phyloP scores from a whole-genome alignment of 1,139 yeast genomes.

The Pichia sp. region DNA sequence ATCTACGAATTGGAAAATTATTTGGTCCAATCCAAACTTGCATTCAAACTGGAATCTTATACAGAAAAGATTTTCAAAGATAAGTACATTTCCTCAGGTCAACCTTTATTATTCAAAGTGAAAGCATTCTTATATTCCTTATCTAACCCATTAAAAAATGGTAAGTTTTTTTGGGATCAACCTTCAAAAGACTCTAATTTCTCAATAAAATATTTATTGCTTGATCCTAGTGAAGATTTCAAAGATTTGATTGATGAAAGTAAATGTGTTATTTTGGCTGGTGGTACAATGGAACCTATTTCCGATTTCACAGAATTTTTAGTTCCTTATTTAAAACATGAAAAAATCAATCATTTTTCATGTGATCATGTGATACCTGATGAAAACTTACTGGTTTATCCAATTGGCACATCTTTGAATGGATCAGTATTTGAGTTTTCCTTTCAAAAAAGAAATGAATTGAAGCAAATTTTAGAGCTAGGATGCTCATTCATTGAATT shows the following conservation, averaged over 20 bases:
- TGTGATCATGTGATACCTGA: slow-evolving; percentile 86
- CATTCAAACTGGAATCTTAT: slow-evolving; percentile 76
- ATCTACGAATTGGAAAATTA: slow-evolving; percentile 60
- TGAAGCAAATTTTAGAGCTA: slow-evolving; percentile 38
- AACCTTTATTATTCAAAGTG: slow-evolving; percentile 60
- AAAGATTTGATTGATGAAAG: slow-evolving; percentile 57
- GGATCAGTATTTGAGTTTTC: slow-evolving; percentile 36
- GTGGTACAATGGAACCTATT: slow-evolving; percentile 96
- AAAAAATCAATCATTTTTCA: slow-evolving; percentile 45
- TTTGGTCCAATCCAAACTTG: slow-evolving; percentile 61
- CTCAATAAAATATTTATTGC: slow-evolving; percentile 56
- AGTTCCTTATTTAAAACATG: slow-evolving; percentile 47
- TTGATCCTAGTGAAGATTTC: slow-evolving; percentile 75
- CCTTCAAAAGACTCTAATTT: slow-evolving; percentile 22
- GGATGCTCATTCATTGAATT: slow-evolving; percentile 44
- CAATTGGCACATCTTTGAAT: slow-evolving; percentile 28
- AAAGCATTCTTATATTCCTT: slow-evolving; percentile 57
- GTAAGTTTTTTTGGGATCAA: slow-evolving; percentile 63
- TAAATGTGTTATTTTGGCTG: slow-evolving; percentile 72
- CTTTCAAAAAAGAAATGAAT: slow-evolving; percentile 50
- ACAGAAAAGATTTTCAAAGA: slow-evolving; percentile 30
- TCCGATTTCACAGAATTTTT: slow-evolving; percentile 57
- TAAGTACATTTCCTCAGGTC: slow-evolving; percentile 20
- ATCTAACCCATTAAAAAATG: slow-evolving; percentile 73
- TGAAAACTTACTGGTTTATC: slow-evolving; percentile 54